A percentile compares a stretch with the other conserved stretches of the same genome.
phyloP scores from a whole-genome alignment of 805 yeast species.

The Schwanniomyces pseudopolymorphus region DNA sequence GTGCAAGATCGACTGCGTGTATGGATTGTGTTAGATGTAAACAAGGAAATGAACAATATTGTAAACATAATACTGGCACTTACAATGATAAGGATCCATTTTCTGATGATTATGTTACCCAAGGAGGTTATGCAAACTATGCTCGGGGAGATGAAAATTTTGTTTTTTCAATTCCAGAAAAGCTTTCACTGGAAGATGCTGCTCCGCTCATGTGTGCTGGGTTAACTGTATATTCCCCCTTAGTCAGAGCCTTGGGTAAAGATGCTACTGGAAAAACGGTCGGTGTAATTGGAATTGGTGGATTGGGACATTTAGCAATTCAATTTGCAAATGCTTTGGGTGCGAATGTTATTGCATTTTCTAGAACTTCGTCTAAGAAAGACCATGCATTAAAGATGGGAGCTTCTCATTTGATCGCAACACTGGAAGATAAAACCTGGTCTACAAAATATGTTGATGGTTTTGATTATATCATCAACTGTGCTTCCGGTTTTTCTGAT shows the following conservation, averaged over 20 bases:
- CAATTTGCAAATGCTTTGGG: constrained; percentile 62
- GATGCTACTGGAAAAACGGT: constrained; percentile 34
- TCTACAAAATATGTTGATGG: constrained; percentile 20
- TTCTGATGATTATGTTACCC: constrained; percentile 28
- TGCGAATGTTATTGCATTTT: constrained; percentile 55
- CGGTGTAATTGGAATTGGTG: constrained; percentile 66
- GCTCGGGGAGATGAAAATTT: constrained; percentile 43
- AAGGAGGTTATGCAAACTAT: constrained; percentile 55
- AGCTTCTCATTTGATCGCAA: constrained; percentile 44
- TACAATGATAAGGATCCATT: constrained; percentile 45
- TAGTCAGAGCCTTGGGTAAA: constrained; percentile 39
- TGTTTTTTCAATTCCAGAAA: constrained; percentile 50
- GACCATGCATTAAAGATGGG: constrained; percentile 31
- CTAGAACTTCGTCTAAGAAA: constrained; percentile 28
- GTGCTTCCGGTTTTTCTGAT: constrained; percentile 51
- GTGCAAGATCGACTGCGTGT: constrained; percentile 68
- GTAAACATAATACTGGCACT: constrained; percentile 49
- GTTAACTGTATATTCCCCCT: constrained; percentile 52
- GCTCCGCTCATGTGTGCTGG: constrained; percentile 62
- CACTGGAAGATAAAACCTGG: constrained; percentile 50
- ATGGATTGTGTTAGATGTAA: constrained; percentile 57
- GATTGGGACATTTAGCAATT: constrained; percentile 64
- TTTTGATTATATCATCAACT: constrained; percentile 53
- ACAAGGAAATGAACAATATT: constrained; percentile 45
- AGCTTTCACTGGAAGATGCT: constrained; percentile 37